Base-by-base conservation (phyloP, 495 filamentous ascomycete genomes). In the Podospora sp. region DNA sequence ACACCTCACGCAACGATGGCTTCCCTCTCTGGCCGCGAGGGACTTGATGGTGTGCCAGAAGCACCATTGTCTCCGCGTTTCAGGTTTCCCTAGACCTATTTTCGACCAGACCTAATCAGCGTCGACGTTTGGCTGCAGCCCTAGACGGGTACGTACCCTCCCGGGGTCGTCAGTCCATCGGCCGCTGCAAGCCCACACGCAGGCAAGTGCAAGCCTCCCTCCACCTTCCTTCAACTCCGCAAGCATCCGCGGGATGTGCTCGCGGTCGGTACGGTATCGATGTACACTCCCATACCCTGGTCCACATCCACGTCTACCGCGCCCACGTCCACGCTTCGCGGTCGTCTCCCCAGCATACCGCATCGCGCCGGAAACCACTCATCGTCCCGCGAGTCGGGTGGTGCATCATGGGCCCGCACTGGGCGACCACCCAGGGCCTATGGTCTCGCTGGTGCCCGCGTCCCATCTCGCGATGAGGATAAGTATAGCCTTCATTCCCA, bases 41-140 rank as follows among this genome's bases (percentile, higher is more conserved):
- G 66, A 65, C 62, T 65, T 62, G 60, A 68, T 11, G 55, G 56
- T 59, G 61, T 65, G 67, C 27, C 67, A 63, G 65, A 63, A 60
- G 63, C 69, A 62, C 68, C 70, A 61, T 72, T 51, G 60, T 73
- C 76, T 79, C 76, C 77, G 73, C 76, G 80, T 82, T 81, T 81
- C 80, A 82, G 70, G 64, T 78, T 76, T 51, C 5, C 40, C 40
- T 46, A 33, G 58, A 22, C 62, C 62, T 73, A 72, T 76, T 77
- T 73, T 69, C 61, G 72, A 69, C 69, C 65, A 69, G 52, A 58
- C 24, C 68, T 60, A 66, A 71, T 67, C 52, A 65, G 62, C 62
- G 55, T 27, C 62, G 56, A 71, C 65, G 65, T 67, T 62, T 71
- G 69, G 67, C 55, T 70, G 69, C 69, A 73, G 71, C 65, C 65